These are phyloP conservation scores for Fraxinus pennsylvanica DNA, from an alignment of 257 asterid genomes.

Conservation along the genomic window DNA sequence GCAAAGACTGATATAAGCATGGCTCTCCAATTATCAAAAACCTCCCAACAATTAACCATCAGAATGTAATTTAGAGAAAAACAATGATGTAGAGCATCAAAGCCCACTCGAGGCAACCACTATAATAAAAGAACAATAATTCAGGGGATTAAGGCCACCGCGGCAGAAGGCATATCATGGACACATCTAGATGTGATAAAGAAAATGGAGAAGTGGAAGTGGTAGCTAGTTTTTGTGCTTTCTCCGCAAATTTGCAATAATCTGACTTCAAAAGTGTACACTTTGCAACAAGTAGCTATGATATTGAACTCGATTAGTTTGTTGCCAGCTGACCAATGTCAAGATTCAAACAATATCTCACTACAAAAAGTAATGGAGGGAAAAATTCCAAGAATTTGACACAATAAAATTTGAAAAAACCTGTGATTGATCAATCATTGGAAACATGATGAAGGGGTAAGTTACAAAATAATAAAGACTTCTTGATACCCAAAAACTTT, in stretches of 20 bases:
- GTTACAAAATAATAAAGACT: not conserved
- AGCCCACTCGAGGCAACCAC: not conserved
- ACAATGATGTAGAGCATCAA: not conserved
- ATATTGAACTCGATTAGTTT: not conserved
- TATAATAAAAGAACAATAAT: not conserved
- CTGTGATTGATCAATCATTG: conserved; percentile 7
- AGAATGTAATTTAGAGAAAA: not conserved
- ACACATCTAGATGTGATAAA: not conserved
- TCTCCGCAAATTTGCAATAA: not conserved
- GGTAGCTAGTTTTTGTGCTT: not conserved
- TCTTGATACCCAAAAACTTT: not conserved
- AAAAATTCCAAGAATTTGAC: not conserved
- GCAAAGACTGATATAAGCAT: not conserved
- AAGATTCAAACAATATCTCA: not conserved
- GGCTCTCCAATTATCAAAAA: not conserved
- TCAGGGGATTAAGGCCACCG: not conserved
- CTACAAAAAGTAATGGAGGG: not conserved
- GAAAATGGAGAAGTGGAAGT: not conserved
- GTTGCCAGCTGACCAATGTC: not conserved
- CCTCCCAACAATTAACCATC: not conserved
- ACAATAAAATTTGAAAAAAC: not conserved
- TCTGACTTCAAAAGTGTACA: not conserved
- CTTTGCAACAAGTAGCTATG: not conserved
- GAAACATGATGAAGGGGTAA: not conserved
- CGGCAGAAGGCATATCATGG: not conserved